phyloP scores from a whole-genome alignment of 148 eudicot species.

The Persicaria maculosa region DNA sequence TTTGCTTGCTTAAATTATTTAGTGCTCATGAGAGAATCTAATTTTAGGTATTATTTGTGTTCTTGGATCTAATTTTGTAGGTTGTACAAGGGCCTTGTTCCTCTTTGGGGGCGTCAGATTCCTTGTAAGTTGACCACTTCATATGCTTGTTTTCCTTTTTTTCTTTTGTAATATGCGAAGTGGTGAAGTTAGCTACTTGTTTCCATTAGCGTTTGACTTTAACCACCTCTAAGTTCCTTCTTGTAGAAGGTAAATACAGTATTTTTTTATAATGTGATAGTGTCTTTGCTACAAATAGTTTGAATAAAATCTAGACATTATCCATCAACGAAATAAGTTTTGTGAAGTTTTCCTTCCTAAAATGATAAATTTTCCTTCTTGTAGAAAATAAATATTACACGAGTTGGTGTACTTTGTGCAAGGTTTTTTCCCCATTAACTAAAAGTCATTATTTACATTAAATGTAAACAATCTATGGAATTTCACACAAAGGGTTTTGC shows the following conservation, averaged over 20 bases:
- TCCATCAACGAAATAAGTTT: too few relatives aligned
- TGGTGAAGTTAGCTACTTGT: neutral
- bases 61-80: slow-evolving; percentile 27
- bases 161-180: neutral
- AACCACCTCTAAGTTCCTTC: neutral
- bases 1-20: neutral
- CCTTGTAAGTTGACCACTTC: slow-evolving; percentile 46
- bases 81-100: slow-evolving; percentile 67
- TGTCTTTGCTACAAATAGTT: neutral
- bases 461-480: too few relatives aligned
- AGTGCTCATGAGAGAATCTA: neutral
- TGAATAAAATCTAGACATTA: neutral
- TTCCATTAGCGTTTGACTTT: neutral
- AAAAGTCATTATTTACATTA: too few relatives aligned
- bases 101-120: slow-evolving; percentile 86
- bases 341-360: too few relatives aligned
- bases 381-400: too few relatives aligned
- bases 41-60: neutral
- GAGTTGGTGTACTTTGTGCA: too few relatives aligned
- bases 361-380: too few relatives aligned
- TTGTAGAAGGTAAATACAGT: neutral
- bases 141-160: neutral
- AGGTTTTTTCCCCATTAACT: too few relatives aligned
- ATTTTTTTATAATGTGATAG: neutral
- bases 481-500: too few relatives aligned